A percentile compares a stretch with the other conserved stretches of the same genome.
Conservation (phyloP, 2,329 filamentous ascomycete species). For the Canariomyces notabilis region DNA sequence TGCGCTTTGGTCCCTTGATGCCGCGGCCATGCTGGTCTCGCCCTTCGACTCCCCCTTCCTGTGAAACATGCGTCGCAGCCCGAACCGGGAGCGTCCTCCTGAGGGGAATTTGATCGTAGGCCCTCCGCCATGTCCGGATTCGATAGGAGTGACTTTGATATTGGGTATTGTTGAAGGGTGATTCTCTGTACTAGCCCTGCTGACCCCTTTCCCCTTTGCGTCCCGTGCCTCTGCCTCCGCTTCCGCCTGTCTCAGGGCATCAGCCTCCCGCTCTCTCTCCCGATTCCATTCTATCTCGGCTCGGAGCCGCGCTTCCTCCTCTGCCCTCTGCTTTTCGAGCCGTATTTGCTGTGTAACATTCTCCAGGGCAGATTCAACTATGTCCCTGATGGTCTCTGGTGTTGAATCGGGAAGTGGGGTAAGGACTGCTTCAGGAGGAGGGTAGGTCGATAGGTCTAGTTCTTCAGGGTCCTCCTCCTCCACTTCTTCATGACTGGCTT, state of each 20-base stretch:
- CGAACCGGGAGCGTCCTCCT: slow-evolving; percentile 33
- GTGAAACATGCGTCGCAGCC: slow-evolving; percentile 36
- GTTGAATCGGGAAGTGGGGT: slow-evolving; percentile 34
- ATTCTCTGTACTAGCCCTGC: neutral
- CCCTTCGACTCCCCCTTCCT: slow-evolving; percentile 32
- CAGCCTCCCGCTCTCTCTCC: slow-evolving; percentile 21
- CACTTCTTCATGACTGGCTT: neutral
- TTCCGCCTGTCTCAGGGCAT: neutral
- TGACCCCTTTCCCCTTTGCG: slow-evolving; percentile 10
- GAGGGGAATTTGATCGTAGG: neutral
- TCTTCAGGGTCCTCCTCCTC: slow-evolving; percentile 25
- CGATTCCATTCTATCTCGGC: too few species aligned
- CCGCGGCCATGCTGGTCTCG: slow-evolving; percentile 34
- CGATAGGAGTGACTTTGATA: neutral
- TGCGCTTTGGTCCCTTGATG: neutral
- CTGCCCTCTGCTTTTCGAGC: slow-evolving; percentile 28
- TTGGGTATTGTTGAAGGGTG: neutral
- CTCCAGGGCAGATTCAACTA: slow-evolving; percentile 42
- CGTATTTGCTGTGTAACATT: slow-evolving; percentile 38
- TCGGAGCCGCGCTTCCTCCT: slow-evolving; percentile 24
- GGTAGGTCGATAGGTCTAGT: slow-evolving; percentile 38
- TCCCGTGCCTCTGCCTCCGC: slow-evolving; percentile 10
- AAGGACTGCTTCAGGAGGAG: slow-evolving; percentile 40
- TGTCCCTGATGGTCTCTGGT: slow-evolving; percentile 36
- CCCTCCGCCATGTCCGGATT: slow-evolving; percentile 20